Conservation (phyloP, 768 basidiomycete species). For the Boletus sensibilis region DNA sequence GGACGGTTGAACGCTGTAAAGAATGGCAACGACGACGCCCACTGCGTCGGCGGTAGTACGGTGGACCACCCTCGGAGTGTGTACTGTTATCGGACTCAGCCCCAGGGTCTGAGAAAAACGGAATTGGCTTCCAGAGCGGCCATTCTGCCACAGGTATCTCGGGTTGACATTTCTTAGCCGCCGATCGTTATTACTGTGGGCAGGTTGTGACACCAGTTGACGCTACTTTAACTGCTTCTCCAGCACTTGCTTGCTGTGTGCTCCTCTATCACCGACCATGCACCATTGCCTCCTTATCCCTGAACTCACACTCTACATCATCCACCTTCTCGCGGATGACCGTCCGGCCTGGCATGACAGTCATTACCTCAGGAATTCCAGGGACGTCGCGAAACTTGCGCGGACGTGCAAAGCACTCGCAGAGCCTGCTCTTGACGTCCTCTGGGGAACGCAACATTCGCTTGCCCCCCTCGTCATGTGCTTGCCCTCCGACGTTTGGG, state of each 20-base stretch:
- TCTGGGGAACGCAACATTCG: constrained; percentile 32
- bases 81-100: constrained; percentile 5
- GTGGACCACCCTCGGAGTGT: neutral
- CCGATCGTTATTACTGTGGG: neutral
- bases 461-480: constrained; percentile 31
- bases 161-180: constrained; percentile 1
- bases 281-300: constrained; percentile 31
- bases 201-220: neutral
- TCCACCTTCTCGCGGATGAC: constrained; percentile 26
- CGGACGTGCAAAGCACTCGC: constrained; percentile 29
- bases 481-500: constrained; percentile 27
- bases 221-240: neutral
- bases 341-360: constrained; percentile 12
- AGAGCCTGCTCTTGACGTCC: constrained; percentile 32
- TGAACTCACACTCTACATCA: constrained; percentile 27
- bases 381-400: constrained; percentile 28
- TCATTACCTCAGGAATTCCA: constrained; percentile 19
- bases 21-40: neutral
- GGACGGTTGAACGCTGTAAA: neutral
- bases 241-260: neutral
- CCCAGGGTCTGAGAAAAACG: constrained; percentile 16
- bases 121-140: constrained; percentile 1
- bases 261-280: constrained; percentile 15
- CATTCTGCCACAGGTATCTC: neutral
- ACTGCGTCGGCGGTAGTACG: neutral